Percentiles rank a stretch among this genome's conserved stretches.
These are phyloP conservation scores for Lumnitzera racemosa DNA, from an alignment of 345 rosid species.

Conservation along the genomic window DNA sequence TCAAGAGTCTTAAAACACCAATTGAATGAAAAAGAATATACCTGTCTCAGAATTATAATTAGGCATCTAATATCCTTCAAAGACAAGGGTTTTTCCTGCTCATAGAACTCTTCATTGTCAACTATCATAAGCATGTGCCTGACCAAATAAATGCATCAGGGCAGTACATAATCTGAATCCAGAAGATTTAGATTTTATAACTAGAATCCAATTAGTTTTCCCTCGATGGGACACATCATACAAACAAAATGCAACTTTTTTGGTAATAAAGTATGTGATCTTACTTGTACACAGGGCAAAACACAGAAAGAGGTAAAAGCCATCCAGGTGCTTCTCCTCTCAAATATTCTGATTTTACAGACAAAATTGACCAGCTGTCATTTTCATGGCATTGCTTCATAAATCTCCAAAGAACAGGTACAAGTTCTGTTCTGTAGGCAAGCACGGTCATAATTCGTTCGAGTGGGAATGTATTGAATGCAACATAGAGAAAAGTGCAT, in stretches of 20 bases:
- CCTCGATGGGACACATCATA: no score
- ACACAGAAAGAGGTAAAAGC: slow-evolving; percentile 88
- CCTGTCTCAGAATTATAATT: slow-evolving; percentile 83
- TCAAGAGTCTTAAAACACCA: neutral
- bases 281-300: slow-evolving; percentile 98
- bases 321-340: slow-evolving; percentile 90
- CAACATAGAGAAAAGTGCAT: slow-evolving; percentile 81
- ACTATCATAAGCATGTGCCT: slow-evolving; percentile 98
- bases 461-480: slow-evolving; percentile 67
- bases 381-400: slow-evolving; percentile 86
- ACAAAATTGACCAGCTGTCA: slow-evolving; percentile 70
- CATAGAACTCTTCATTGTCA: slow-evolving; percentile 96
- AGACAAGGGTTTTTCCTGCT: slow-evolving; percentile 83
- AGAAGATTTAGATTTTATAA: no score
- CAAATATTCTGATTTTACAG: slow-evolving; percentile 47
- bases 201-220: no score
- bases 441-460: slow-evolving; percentile 82
- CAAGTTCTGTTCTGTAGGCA: slow-evolving; percentile 94
- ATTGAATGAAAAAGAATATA: slow-evolving; percentile 11
- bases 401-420: slow-evolving; percentile 83
- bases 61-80: slow-evolving; percentile 69
- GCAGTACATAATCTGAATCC: neutral
- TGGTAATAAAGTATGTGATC: slow-evolving; percentile 9
- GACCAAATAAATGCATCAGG: slow-evolving; percentile 22
- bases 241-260: slow-evolving; percentile 6